A percentile compares a stretch with the other conserved stretches of the same genome.
These are phyloP conservation scores for Funneliformis geosporum DNA, from an alignment of 192 early-diverging fungal species.

Conservation along the genomic window DNA sequence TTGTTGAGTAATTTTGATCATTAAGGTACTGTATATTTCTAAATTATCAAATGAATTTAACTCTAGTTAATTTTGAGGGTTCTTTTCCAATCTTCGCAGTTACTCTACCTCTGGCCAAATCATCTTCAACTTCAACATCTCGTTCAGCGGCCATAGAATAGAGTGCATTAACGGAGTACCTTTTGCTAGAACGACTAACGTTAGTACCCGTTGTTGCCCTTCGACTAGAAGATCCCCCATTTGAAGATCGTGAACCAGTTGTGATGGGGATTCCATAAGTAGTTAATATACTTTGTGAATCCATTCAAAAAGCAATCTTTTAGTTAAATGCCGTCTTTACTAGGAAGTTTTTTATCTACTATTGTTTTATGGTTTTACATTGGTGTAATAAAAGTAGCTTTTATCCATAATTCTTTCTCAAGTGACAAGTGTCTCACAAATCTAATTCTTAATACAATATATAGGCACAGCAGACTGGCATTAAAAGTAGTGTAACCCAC, in stretches of 20 bases:
- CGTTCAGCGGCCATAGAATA: constrained; percentile 88
- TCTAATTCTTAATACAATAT: too few relatives aligned
- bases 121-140: constrained; percentile 91
- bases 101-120: constrained; percentile 80
- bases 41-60: not conserved
- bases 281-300: constrained; percentile 25
- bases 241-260: constrained; percentile 6
- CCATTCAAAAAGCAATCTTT: constrained; percentile 4
- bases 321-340: not conserved
- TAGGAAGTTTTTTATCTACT: not conserved
- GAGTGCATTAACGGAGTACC: constrained; percentile 71
- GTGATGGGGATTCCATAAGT: constrained; percentile 29
- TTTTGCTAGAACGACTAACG: constrained; percentile 60
- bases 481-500: too few relatives aligned
- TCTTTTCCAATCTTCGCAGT: not conserved
- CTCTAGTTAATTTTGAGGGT: not conserved
- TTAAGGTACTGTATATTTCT: not conserved
- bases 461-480: too few relatives aligned
- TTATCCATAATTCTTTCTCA: too few relatives aligned
- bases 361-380: not conserved
- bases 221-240: not conserved
- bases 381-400: not conserved
- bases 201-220: constrained; percentile 31
- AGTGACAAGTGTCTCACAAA: too few relatives aligned
- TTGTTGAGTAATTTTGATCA: too few relatives aligned